Evolutionary conservation across 345 rosid species (phyloP).

Genomic region (Brassica cretica): DNA sequence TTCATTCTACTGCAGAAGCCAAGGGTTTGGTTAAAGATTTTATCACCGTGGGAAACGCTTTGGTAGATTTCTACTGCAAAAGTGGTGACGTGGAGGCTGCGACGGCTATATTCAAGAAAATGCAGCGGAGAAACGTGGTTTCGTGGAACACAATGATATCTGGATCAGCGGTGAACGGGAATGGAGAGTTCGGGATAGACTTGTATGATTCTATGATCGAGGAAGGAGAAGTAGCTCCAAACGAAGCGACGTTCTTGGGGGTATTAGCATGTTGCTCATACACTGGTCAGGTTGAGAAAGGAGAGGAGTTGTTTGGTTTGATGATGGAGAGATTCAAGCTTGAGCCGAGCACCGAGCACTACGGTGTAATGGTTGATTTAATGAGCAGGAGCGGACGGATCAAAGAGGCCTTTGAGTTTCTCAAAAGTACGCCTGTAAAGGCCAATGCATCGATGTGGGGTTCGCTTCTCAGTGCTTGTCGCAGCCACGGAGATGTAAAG

Average conservation of each 20-base stretch:
- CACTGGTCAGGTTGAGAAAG: constrained; percentile 58
- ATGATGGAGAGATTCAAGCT: constrained; percentile 46
- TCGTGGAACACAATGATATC: constrained; percentile 76
- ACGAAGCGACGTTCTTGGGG: constrained; percentile 52
- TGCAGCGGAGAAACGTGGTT: constrained; percentile 52
- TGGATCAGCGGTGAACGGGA: constrained; percentile 63
- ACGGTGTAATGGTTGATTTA: constrained; percentile 73
- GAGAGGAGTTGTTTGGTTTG: constrained; percentile 48
- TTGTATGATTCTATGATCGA: constrained; percentile 58
- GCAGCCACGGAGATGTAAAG: constrained; percentile 57
- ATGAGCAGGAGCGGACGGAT: constrained; percentile 59
- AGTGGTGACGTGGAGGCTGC: constrained; percentile 60
- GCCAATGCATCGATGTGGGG: constrained; percentile 73
- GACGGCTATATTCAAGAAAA: constrained; percentile 41
- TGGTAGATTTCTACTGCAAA: constrained; percentile 63
- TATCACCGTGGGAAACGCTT: constrained; percentile 61
- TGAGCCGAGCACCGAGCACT: constrained; percentile 63
- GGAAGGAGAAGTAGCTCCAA: constrained; percentile 46
- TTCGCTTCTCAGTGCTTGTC: constrained; percentile 66
- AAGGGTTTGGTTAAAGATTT: constrained; percentile 40
- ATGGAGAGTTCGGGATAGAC: constrained; percentile 52
- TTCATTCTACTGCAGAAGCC: constrained; percentile 55
- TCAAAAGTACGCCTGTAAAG: constrained; percentile 46
- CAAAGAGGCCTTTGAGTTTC: constrained; percentile 60
- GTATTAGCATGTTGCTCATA: constrained; percentile 66